Evolutionary conservation across 2,329 filamentous ascomycete genomes (phyloP).

Genomic region (Lithohypha guttulata): DNA sequence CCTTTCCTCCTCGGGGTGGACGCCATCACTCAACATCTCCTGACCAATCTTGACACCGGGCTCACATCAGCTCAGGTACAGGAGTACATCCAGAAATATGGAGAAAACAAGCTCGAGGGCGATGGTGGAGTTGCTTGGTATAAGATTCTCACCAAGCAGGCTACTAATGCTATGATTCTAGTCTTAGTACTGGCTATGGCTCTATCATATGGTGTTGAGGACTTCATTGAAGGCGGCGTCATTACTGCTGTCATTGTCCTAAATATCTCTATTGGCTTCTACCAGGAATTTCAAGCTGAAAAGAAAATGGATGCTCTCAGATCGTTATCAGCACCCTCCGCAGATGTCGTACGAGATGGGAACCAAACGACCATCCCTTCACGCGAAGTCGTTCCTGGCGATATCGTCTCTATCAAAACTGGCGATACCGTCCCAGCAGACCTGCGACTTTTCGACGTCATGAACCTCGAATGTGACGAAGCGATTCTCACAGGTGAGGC

Average conservation of each 20-base stretch:
- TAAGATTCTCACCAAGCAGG: slow-evolving; percentile 42
- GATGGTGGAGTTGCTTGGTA: slow-evolving; percentile 37
- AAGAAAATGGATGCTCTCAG: slow-evolving; percentile 49
- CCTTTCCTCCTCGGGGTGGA: slow-evolving; percentile 28
- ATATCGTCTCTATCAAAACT: slow-evolving; percentile 42
- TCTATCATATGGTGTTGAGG: slow-evolving; percentile 44
- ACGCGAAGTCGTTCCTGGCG: slow-evolving; percentile 50
- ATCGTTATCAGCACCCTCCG: slow-evolving; percentile 45
- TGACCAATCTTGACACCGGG: slow-evolving; percentile 40
- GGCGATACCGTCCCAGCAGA: slow-evolving; percentile 52
- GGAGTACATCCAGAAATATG: slow-evolving; percentile 37
- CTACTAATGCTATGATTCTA: slow-evolving; percentile 47
- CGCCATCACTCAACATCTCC: slow-evolving; percentile 34
- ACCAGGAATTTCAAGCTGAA: slow-evolving; percentile 50
- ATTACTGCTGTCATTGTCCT: slow-evolving; percentile 49
- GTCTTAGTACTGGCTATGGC: slow-evolving; percentile 64
- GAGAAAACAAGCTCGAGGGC: slow-evolving; percentile 39
- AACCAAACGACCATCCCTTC: slow-evolving; percentile 42
- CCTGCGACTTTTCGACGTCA: slow-evolving; percentile 43
- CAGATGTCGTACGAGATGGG: slow-evolving; percentile 47
- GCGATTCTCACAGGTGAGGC: slow-evolving; percentile 53
- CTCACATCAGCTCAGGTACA: slow-evolving; percentile 34
- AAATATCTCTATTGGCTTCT: slow-evolving; percentile 49
- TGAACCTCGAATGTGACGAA: slow-evolving; percentile 66
- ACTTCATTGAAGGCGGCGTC: slow-evolving; percentile 49